Conservation (phyloP, 768 basidiomycete species). For the Leccinum sublutescens region DNA sequence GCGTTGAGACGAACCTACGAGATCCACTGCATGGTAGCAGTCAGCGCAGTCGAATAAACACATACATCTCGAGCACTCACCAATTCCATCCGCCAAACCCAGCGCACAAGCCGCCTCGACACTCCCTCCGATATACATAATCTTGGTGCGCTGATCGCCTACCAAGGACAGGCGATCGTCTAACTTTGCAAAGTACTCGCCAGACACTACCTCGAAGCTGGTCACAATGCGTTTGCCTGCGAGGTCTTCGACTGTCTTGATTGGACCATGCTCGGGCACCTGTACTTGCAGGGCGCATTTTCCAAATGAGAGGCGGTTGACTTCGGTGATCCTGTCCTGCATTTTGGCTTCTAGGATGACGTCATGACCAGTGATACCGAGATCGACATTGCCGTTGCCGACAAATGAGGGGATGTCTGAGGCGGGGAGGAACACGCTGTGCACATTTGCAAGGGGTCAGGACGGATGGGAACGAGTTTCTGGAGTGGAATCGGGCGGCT, state of each 20-base stretch:
- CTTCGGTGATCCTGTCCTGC: constrained; percentile 72
- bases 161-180: constrained; percentile 55
- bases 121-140: constrained; percentile 96
- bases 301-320: constrained; percentile 85
- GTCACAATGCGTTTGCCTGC: constrained; percentile 93
- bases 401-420: constrained; percentile 98
- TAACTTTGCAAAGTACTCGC: constrained; percentile 67
- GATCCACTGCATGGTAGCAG: constrained; percentile 62
- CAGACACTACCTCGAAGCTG: constrained; percentile 88
- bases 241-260: constrained; percentile 74
- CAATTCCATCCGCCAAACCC: constrained; percentile 95
- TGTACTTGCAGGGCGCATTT: constrained; percentile 90
- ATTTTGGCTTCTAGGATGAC: constrained; percentile 90
- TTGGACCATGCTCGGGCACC: constrained; percentile 72
- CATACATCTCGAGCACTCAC: constrained; percentile 41
- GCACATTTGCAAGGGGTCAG: background rate
- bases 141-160: constrained; percentile 64
- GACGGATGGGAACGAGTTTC: background rate
- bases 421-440: constrained; percentile 93
- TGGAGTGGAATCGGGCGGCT: constrained; percentile 26
- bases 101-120: constrained; percentile 98
- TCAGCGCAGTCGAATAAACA: constrained; percentile 4
- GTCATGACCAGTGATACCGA: constrained; percentile 98
- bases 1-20: constrained; percentile 71
- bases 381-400: constrained; percentile 93